Conservation (phyloP, 495 filamentous ascomycete genomes). For the Aspergillus sparsus region DNA sequence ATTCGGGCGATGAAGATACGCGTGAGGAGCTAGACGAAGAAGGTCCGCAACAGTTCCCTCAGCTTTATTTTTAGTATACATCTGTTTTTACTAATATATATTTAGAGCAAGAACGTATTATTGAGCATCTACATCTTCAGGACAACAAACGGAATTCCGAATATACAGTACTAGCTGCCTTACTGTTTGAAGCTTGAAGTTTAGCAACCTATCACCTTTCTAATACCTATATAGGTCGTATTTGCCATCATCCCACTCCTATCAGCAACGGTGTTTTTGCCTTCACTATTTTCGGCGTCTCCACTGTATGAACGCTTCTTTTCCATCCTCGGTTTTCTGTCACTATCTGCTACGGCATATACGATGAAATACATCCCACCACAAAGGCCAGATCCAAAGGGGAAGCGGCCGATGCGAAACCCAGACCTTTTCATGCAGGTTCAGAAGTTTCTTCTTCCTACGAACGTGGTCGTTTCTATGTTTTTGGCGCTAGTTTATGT, state of each 20-base stretch:
- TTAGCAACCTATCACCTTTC: not conserved
- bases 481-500: slow-evolving; percentile 31
- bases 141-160: slow-evolving; percentile 60
- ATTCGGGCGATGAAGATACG: slow-evolving; percentile 46
- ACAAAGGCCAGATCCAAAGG: slow-evolving; percentile 33
- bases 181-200: no score
- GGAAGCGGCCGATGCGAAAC: slow-evolving; percentile 30
- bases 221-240: slow-evolving; percentile 37
- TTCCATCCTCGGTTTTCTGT: slow-evolving; percentile 58
- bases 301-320: slow-evolving; percentile 36
- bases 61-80: not conserved
- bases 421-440: slow-evolving; percentile 14
- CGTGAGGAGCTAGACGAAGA: slow-evolving; percentile 64
- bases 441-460: slow-evolving; percentile 25
- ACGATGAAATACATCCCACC: slow-evolving; percentile 40
- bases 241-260: slow-evolving; percentile 61
- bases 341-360: slow-evolving; percentile 60
- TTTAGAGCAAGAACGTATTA: slow-evolving; percentile 71
- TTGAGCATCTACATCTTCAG: slow-evolving; percentile 54
- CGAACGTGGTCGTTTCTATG: slow-evolving; percentile 30
- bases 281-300: slow-evolving; percentile 44
- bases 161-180: slow-evolving; percentile 50
- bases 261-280: slow-evolving; percentile 53
- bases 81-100: slow-evolving; percentile 20
- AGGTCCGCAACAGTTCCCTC: slow-evolving; percentile 38